Evolutionary conservation across 2,329 filamentous ascomycete species (phyloP).

Genomic region (Aspergillus luchuensis): DNA sequence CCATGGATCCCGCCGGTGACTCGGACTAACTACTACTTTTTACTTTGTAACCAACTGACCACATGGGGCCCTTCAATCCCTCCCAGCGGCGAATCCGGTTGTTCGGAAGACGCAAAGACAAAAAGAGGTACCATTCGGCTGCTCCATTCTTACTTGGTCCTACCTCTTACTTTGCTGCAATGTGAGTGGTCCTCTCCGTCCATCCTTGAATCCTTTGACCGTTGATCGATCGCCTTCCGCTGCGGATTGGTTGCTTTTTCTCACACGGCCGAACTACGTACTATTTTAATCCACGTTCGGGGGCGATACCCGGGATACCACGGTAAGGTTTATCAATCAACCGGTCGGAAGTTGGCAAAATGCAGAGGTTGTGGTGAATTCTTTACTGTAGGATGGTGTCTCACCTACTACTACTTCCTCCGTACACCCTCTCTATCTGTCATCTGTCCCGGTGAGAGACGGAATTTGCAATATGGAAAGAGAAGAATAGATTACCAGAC

Average conservation of each 20-base stretch:
- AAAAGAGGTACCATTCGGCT: neutral
- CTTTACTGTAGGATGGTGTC: neutral
- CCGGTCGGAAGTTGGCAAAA: neutral
- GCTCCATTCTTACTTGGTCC: neutral
- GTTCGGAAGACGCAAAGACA: neutral
- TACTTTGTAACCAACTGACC: neutral
- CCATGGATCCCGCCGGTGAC: neutral
- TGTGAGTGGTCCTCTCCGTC: neutral
- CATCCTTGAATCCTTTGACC: neutral
- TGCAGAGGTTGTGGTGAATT: neutral
- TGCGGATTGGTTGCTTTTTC: neutral
- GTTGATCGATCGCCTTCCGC: neutral
- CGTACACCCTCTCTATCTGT: too few relatives aligned
- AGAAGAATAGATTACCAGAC: neutral
- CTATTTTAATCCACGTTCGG: slow-evolving; percentile 3
- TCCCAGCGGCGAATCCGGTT: neutral
- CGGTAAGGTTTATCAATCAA: neutral
- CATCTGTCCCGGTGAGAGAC: too few relatives aligned
- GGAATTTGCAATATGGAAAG: too few relatives aligned
- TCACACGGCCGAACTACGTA: neutral
- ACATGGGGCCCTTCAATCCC: neutral
- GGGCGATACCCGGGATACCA: neutral
- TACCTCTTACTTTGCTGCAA: too few relatives aligned
- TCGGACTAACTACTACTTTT: too few relatives aligned
- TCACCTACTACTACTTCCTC: neutral